These are phyloP conservation scores for Yamadazyma diddensiae DNA, from an alignment of 1,139 yeast genomes.

Conservation along the genomic window DNA sequence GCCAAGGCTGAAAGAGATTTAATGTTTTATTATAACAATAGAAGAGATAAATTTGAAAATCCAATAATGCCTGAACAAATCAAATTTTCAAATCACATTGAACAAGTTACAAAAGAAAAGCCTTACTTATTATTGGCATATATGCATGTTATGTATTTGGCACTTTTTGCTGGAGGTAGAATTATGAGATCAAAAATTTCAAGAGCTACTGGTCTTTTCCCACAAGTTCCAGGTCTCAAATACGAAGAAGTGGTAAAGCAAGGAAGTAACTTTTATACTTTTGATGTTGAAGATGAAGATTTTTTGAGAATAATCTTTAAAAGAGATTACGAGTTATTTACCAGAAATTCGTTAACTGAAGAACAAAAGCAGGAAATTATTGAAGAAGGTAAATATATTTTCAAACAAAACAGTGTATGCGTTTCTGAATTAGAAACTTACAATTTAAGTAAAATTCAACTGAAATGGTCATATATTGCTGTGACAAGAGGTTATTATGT, in stretches of 20 bases:
- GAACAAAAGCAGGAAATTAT: constrained; percentile 68
- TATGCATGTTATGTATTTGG: constrained; percentile 82
- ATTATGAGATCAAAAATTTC: constrained; percentile 66
- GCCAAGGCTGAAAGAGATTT: constrained; percentile 60
- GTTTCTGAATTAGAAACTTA: constrained; percentile 64
- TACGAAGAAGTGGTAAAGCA: constrained; percentile 57
- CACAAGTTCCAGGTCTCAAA: constrained; percentile 61
- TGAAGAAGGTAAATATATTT: constrained; percentile 64
- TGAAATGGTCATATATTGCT: constrained; percentile 55
- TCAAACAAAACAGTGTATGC: constrained; percentile 58
- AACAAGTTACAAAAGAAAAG: constrained; percentile 49
- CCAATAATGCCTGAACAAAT: constrained; percentile 64
- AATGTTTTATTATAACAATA: constrained; percentile 60
- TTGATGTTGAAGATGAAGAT: constrained; percentile 69
- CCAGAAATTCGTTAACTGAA: constrained; percentile 67
- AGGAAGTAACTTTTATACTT: constrained; percentile 72
- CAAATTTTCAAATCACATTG: constrained; percentile 60
- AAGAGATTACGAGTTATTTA: constrained; percentile 72
- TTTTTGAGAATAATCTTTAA: constrained; percentile 64
- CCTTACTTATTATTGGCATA: constrained; percentile 79
- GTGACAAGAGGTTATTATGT: constrained; percentile 49
- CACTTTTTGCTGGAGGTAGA: constrained; percentile 84
- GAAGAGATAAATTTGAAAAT: constrained; percentile 48
- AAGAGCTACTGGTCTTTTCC: constrained; percentile 70
- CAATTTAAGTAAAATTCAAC: constrained; percentile 55